Percentiles rank a stretch among this genome's conserved stretches.
These are phyloP conservation scores for Zygnema cylindricum DNA, from an alignment of 139 green algal genomes.

Conservation along the genomic window DNA sequence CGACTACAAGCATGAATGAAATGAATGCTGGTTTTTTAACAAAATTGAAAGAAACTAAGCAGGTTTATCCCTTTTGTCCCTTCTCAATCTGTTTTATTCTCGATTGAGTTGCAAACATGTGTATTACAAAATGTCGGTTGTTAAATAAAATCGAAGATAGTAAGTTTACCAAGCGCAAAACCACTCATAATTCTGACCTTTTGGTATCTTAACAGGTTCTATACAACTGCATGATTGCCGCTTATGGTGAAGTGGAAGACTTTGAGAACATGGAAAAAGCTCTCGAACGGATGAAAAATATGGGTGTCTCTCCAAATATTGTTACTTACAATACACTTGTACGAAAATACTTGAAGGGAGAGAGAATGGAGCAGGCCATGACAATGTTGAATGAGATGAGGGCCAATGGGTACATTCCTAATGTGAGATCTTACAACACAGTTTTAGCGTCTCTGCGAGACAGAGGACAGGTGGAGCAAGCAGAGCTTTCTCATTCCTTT, in stretches of 20 bases:
- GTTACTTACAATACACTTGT: not conserved
- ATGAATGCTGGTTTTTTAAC: no score
- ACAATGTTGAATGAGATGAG: not conserved
- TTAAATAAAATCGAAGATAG: no score
- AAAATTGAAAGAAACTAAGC: no score
- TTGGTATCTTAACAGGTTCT: not conserved
- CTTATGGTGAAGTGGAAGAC: not conserved
- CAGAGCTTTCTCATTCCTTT: no score
- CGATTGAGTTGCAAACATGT: no score
- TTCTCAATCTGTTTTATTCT: no score
- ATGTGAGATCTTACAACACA: not conserved
- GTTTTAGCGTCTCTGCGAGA: not conserved
- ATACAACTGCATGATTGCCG: not conserved
- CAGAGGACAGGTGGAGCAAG: not conserved
- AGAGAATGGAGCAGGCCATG: not conserved
- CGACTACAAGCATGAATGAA: no score
- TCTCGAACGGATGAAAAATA: not conserved
- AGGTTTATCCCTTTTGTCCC: no score
- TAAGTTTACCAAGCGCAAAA: no score
- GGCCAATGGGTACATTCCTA: not conserved
- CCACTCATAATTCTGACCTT: no score
- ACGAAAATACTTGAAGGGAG: not conserved
- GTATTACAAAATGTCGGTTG: no score
- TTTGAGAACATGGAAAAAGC: not conserved
- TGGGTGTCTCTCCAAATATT: not conserved